Evolutionary conservation across 441 rosid genomes (phyloP), one percentile per base, ranked within the genome.

Genomic region (Aquilaria agallochum): DNA sequence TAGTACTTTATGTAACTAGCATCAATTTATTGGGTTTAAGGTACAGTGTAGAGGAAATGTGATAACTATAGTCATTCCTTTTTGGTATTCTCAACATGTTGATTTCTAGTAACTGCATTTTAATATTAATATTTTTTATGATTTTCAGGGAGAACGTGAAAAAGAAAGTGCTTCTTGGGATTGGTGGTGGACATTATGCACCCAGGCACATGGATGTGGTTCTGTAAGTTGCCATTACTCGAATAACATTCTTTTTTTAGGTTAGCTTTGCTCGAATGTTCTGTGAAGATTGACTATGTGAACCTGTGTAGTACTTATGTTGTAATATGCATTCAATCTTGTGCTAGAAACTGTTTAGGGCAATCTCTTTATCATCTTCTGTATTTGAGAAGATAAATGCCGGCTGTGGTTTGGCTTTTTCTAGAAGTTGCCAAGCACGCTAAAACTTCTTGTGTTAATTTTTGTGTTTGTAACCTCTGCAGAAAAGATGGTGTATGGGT

Each of bases 121-220:
- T 40, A 40, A 10, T 5, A 40, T 40, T 40, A 10, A 20, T 20
- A 20, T 36, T 42, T 52, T 9, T 30, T 34, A 15, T 14, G 50
- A 53, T 74, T 68, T 65, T 42, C 53, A 93, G 96, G 72, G 86
- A 76, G 56, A 80, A 59, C 13, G 71, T 74, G 31, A 86, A 78
- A 63, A 74, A 76, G 60, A 93, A 76, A 64, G 91, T 90, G 47
- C 97, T 90, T 32, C 74, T 93, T 55, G 98, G 96, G 54, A 76
- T 93, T 48, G 98, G 95, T 52, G 93, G 98, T 66, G 98, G 96
- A 65, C 95, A 90, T 72, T 93, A 90, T 58, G 98, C 92, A 44
- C 97, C 97, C 70, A 86, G 96, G 52, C 98, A 93, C 65, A 83
- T 81, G 96, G 98, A 90, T 73, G 71, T 93, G 68, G 92, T 63